phyloP scores from a whole-genome alignment of 345 rosid species.

The Eucalyptus victrix region DNA sequence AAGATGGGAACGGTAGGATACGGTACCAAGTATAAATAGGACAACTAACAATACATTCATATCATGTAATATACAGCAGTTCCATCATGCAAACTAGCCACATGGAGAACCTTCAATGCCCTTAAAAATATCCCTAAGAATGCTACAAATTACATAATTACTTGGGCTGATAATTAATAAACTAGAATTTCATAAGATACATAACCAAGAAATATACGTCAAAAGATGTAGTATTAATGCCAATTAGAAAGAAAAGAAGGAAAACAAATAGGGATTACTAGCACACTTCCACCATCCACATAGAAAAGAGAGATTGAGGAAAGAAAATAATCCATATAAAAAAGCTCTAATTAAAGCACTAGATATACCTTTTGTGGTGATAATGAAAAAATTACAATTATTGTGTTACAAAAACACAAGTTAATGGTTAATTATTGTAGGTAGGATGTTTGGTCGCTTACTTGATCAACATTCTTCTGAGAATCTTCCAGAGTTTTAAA shows the following conservation, averaged over 20 bases:
- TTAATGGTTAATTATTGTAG: neutral
- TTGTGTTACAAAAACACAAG: too few species aligned
- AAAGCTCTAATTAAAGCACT: too few species aligned
- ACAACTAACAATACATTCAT: too few species aligned
- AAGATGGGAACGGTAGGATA: too few species aligned
- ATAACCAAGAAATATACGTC: neutral
- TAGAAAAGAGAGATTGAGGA: neutral
- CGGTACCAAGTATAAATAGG: too few species aligned
- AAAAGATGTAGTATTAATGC: neutral
- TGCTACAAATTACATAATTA: too few species aligned
- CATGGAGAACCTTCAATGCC: too few species aligned
- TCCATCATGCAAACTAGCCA: too few species aligned
- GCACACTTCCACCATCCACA: neutral
- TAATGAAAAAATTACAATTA: neutral
- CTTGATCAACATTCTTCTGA: conserved; percentile 43
- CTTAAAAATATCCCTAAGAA: too few species aligned
- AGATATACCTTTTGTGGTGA: neutral
- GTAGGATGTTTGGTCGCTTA: conserved; percentile 1
- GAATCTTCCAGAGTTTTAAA: conserved; percentile 60
- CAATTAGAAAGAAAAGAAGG: neutral
- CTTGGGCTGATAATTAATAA: too few species aligned
- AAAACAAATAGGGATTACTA: neutral
- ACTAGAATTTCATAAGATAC: too few species aligned
- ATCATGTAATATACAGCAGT: too few species aligned
- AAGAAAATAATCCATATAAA: neutral